Conservation (phyloP, 2,329 filamentous ascomycete species). For the Botryotinia narcissicola region DNA sequence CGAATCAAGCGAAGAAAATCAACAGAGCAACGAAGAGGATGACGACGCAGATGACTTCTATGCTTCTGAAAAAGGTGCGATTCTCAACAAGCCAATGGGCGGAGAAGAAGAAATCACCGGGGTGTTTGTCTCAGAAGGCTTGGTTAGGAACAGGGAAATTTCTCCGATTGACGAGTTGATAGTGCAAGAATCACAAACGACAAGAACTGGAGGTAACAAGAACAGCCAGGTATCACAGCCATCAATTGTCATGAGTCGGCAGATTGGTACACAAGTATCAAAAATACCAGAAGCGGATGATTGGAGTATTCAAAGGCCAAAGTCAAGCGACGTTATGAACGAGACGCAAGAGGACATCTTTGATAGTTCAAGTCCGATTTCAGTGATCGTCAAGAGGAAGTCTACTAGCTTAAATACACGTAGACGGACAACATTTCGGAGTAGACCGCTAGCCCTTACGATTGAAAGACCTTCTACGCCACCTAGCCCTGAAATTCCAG, state of each 20-base stretch:
- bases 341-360: slow-evolving; percentile 30
- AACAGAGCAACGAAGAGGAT: neutral
- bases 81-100: neutral
- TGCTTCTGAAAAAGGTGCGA: neutral
- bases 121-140: neutral
- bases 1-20: neutral
- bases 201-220: neutral
- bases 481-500: neutral
- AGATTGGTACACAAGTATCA: neutral
- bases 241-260: neutral
- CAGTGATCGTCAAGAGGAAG: neutral
- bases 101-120: neutral
- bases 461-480: neutral
- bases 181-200: slow-evolving; percentile 9
- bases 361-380: slow-evolving; percentile 20
- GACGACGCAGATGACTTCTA: neutral
- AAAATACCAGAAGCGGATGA: neutral
- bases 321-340: slow-evolving; percentile 21
- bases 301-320: slow-evolving; percentile 25
- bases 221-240: neutral
- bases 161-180: neutral
- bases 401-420: neutral
- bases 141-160: neutral
- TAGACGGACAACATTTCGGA: slow-evolving; percentile 1
- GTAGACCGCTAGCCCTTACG: slow-evolving; percentile 14